Percentiles rank a stretch among this genome's conserved stretches.
These are phyloP conservation scores for Ascosphaera pollenicola DNA, from an alignment of 2,329 filamentous ascomycete species.

Conservation along the genomic window DNA sequence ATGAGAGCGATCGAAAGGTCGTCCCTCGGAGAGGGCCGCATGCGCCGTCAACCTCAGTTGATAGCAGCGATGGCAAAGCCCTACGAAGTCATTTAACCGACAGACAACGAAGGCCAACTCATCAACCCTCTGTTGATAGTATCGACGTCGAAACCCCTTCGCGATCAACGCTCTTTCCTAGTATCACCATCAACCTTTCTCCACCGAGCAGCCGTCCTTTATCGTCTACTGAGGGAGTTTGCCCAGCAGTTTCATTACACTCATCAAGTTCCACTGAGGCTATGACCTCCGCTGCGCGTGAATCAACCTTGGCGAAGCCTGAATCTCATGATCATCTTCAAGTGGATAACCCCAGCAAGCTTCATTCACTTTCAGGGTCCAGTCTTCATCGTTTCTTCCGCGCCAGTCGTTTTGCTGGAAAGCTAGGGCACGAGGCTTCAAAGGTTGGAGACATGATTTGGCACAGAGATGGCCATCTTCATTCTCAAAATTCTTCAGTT, in stretches of 20 bases:
- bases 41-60: not conserved
- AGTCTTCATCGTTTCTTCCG: conserved; percentile 58
- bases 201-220: conserved; percentile 37
- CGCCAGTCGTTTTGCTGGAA: conserved; percentile 48
- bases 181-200: conserved; percentile 40
- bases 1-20: not conserved
- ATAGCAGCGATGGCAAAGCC: not conserved
- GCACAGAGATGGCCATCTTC: conserved; percentile 29
- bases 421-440: conserved; percentile 43
- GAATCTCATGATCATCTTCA: conserved; percentile 1
- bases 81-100: not conserved
- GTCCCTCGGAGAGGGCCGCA: not conserved
- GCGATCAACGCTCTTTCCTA: conserved; percentile 25
- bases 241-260: not conserved
- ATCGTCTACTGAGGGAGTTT: conserved; percentile 28
- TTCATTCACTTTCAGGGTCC: conserved; percentile 19
- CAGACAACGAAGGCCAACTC: not conserved
- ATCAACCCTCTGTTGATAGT: not conserved
- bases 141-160: not conserved
- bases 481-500: conserved; percentile 18
- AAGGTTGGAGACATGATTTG: conserved; percentile 39
- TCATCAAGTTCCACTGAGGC: not conserved
- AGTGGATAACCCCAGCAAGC: not conserved
- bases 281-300: conserved; percentile 1
- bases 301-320: conserved; percentile 2